Conservation (phyloP, 1,284 basidiomycete genomes). For the Malassezia equina region DNA sequence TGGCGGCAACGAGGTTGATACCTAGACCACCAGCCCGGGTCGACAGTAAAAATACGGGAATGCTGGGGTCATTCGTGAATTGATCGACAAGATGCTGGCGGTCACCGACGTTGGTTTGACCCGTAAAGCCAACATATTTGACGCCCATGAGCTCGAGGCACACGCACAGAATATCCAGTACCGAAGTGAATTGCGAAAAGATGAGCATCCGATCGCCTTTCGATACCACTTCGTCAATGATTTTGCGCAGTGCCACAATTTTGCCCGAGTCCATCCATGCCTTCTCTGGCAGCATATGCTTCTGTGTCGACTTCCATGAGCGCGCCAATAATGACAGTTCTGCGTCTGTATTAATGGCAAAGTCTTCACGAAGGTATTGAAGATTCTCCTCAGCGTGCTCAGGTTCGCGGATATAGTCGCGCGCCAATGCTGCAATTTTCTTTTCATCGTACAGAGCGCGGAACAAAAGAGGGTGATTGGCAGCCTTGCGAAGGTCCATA, state of each 20-base stretch:
- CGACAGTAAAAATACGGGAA: slow-evolving; percentile 83
- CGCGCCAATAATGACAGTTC: slow-evolving; percentile 28
- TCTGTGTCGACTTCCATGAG: slow-evolving; percentile 49
- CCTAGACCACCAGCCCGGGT: slow-evolving; percentile 73
- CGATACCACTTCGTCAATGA: slow-evolving; percentile 62
- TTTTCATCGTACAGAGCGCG: slow-evolving; percentile 70
- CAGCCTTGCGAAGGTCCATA: slow-evolving; percentile 91
- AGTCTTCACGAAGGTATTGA: slow-evolving; percentile 41
- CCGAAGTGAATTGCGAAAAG: slow-evolving; percentile 63
- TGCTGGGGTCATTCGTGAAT: slow-evolving; percentile 85
- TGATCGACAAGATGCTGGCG: slow-evolving; percentile 88
- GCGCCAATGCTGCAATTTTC: slow-evolving; percentile 64
- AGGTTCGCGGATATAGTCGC: slow-evolving; percentile 75
- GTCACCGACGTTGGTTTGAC: slow-evolving; percentile 84
- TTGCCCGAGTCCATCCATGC: slow-evolving; percentile 87
- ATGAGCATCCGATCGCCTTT: slow-evolving; percentile 76
- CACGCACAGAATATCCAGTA: slow-evolving; percentile 64
- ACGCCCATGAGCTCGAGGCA: slow-evolving; percentile 67
- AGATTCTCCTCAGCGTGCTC: slow-evolving; percentile 52
- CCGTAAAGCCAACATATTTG: slow-evolving; percentile 79
- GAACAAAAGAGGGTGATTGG: slow-evolving; percentile 92
- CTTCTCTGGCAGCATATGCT: slow-evolving; percentile 63
- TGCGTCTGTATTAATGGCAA: slow-evolving; percentile 46
- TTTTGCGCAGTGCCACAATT: slow-evolving; percentile 62
- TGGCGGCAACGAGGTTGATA: slow-evolving; percentile 56